Evolutionary conservation across 2,329 filamentous ascomycete genomes (phyloP).

Genomic region (Sporothrix brunneoviolacea): DNA sequence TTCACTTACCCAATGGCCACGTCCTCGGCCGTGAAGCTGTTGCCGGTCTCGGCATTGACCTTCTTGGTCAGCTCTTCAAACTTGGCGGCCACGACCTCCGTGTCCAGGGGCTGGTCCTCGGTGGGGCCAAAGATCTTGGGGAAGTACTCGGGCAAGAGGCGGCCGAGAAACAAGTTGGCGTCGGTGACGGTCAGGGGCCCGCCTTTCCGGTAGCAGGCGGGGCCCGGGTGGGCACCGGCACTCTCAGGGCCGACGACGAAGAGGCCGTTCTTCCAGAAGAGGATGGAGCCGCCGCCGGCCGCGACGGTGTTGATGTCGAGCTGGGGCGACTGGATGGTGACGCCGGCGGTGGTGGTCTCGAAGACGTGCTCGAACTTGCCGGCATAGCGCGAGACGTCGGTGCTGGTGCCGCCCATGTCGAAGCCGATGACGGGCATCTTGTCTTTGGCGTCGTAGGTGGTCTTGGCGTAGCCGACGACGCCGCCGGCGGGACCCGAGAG

Average conservation of each 20-base stretch:
- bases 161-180: conserved; percentile 58
- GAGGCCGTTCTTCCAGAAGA: conserved; percentile 73
- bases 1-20: conserved; percentile 54
- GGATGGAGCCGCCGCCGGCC: conserved; percentile 57
- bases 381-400: conserved; percentile 13
- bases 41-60: conserved; percentile 60
- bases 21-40: conserved; percentile 51
- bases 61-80: conserved; percentile 88
- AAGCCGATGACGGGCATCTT: conserved; percentile 66
- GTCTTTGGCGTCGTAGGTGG: conserved; percentile 60
- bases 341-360: conserved; percentile 64
- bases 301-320: conserved; percentile 93
- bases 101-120: conserved; percentile 69
- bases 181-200: conserved; percentile 43
- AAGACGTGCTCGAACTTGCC: conserved; percentile 63
- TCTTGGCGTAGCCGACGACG: conserved; percentile 65
- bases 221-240: conserved; percentile 59
- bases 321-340: conserved; percentile 84
- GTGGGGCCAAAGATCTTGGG: conserved; percentile 62
- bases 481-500: conserved; percentile 64
- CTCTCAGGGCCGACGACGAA: conserved; percentile 86
- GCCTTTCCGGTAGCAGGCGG: conserved; percentile 61
- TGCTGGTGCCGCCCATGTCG: conserved; percentile 45
- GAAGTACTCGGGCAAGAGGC: conserved; percentile 51
- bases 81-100: conserved; percentile 57